Evolutionary conservation across 441 rosid species (phyloP), one percentile per base, ranked within the genome.

Genomic region (Macaranga tanarius): DNA sequence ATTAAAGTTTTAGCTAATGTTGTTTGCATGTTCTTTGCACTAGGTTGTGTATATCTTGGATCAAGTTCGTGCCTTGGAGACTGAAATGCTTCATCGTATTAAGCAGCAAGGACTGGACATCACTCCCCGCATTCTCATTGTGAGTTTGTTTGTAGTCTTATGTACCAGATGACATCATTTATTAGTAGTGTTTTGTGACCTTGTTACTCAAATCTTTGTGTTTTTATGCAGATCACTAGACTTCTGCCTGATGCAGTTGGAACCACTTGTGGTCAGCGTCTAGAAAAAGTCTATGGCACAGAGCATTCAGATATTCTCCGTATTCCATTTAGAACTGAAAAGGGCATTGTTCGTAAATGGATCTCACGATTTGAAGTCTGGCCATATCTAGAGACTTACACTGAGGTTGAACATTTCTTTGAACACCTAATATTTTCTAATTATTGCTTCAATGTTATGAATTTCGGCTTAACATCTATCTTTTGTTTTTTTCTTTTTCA

Each of bases 361-460:
- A 95, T 95, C 84, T 95, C 98, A 0, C 77, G 99, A 73, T 95
- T 95, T 16, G 94, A 95, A 86, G 99, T 95, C 62, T 95, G 99
- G 99, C 99, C 99, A 11, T 95, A 95, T 73, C 86, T 93, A 74
- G 99, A 91, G 82, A 93, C 89, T 62, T 95, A 83, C 85, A 86
- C 99, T 0, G 98, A 95, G 98, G 98, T 93, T 65, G 65, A 65
- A 22, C 54, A 55, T 65, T 55, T 42, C n/a, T 10, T 70, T 57
- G 1, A 25, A 20, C 10, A 11, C 15, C 22, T 23, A n/a, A 22
- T 3, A 31, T 42, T 73, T 54, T 10, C 22, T 34, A 42, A 13
- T 13, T 62, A 25, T 59, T 31, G 40, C 57, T 31, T 16, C 13
- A 0, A 15, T 62, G 45, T 16, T 52, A 10, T 0, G 2, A 66